Base-by-base conservation (phyloP, 2,329 filamentous ascomycete species). In the Diaporthe sp. region DNA sequence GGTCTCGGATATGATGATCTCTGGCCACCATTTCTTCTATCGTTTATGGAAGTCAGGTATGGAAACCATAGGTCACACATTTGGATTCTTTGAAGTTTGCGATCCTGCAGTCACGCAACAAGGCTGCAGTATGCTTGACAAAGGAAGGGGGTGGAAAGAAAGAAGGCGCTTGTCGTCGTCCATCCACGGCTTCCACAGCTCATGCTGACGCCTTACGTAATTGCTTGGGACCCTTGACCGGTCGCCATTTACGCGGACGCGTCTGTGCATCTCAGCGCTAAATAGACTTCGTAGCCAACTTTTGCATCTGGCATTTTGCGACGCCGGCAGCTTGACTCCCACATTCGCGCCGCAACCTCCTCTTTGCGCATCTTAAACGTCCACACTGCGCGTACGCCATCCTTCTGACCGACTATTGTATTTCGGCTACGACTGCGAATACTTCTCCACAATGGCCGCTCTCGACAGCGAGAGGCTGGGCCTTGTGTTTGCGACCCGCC, bases 401-500 rank as follows among this genome's bases (percentile, higher is more conserved):
- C 4, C 9, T 22, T 19, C 9, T 17, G 15, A 55, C 1, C n/a
- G 17, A 39, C 10, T n/a, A 1, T 39, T 42, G 9, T 3, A 28
- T n/a, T 15, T 8, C 28, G 25, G 15, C 31, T 22, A 17, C 46
- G 25, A 55, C 22, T 39, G 62, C 46, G 42, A 15, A 37, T 25
- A 15, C 25, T 17, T 13, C n/a, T 10, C 37, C 44, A 72, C 62
- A 57, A 75, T 75, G 55, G 80, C 82, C 73, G 79, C 82, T 72
- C 87, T 92, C 57, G 89, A 91, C 79, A 82, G 81, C 75, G 82
- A 90, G 80, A 87, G 84, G 80, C 84, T 92, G 73, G 84, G 83
- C 76, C 83, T 85, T 74, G 86, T 91, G 78, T 92, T 92, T 80
- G 83, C 87, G 74, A 85, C 88, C 53, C 86, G 90, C 67, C 89